phyloP scores from a whole-genome alignment of 495 filamentous ascomycete species.

The Daldinia bambusicola region DNA sequence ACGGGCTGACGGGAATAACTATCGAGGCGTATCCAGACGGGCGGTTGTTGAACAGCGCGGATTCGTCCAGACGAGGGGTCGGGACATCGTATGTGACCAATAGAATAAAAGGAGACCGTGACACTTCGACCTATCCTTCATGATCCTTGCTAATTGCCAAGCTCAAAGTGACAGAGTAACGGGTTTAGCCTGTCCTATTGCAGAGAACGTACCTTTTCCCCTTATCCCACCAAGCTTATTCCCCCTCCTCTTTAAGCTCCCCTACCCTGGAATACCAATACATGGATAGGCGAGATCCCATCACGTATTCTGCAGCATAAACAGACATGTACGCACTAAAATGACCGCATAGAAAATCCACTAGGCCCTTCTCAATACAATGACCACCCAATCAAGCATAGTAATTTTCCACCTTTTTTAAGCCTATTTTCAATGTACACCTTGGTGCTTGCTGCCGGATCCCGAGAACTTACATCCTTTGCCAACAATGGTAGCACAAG shows the following conservation, averaged over 20 bases:
- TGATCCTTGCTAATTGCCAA: conserved; percentile 24
- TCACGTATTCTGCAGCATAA: conserved; percentile 31
- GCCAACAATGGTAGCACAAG: conserved; percentile 3
- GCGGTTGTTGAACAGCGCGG: conserved; percentile 44
- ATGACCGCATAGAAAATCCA: conserved; percentile 26
- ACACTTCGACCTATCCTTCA: conserved; percentile 29
- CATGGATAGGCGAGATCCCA: conserved; percentile 31
- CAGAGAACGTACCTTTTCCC: conserved; percentile 34
- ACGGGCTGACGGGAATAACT: conserved; percentile 37
- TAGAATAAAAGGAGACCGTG: conserved; percentile 33
- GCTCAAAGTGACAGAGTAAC: conserved; percentile 12
- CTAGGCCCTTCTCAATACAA: conserved; percentile 17
- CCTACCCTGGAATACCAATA: conserved; percentile 19
- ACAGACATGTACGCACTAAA: conserved; percentile 37
- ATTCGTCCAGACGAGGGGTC: conserved; percentile 43
- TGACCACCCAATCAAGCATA: conserved; percentile 25
- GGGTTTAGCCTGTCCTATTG: conserved; percentile 38
- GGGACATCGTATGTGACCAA: conserved; percentile 40
- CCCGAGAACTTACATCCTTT: conserved; percentile 15
- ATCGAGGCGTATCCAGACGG: conserved; percentile 34
- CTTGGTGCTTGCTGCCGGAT: conserved; percentile 29
- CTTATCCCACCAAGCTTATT: conserved; percentile 9
- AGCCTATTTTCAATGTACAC: conserved; percentile 14
- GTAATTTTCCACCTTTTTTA: conserved; percentile 20
- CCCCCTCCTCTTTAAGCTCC: conserved; percentile 12